Evolutionary conservation across 495 filamentous ascomycete genomes (phyloP).

Genomic region (Xylaria intraflava): DNA sequence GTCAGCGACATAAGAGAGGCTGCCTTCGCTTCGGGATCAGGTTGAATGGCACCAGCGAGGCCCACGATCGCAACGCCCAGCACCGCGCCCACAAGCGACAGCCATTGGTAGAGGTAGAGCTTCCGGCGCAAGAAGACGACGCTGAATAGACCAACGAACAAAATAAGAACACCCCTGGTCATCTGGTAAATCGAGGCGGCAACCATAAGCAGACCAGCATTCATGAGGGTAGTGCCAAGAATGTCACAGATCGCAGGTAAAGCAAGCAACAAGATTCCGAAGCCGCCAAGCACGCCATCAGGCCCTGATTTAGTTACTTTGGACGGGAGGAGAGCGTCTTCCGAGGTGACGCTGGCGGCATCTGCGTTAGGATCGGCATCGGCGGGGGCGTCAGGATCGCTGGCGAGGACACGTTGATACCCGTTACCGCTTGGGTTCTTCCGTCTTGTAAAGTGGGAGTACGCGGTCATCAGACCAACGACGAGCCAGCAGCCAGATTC

Average conservation of each 20-base stretch:
- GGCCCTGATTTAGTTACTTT: conserved; percentile 28
- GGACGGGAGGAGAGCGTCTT: conserved; percentile 35
- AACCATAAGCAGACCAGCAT: conserved; percentile 86
- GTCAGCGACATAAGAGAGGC: conserved; percentile 15
- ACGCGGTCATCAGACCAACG: conserved; percentile 58
- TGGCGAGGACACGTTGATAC: conserved; percentile 55
- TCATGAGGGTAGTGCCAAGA: conserved; percentile 92
- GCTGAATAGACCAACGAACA: conserved; percentile 94
- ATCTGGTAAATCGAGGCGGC: conserved; percentile 97
- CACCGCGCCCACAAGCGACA: conserved; percentile 78
- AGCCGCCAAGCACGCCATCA: conserved; percentile 57
- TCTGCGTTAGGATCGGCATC: conserved; percentile 41
- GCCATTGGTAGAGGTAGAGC: conserved; percentile 81
- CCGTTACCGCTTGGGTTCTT: conserved; percentile 42
- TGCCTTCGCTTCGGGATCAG: conserved; percentile 48
- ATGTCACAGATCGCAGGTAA: conserved; percentile 92
- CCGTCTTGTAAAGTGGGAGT: conserved; percentile 48
- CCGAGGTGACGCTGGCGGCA: conserved; percentile 36
- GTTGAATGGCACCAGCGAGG: conserved; percentile 74
- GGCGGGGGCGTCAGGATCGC: conserved; percentile 31
- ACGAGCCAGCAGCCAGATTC: conserved; percentile 92
- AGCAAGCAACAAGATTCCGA: conserved; percentile 68
- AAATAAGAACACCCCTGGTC: conserved; percentile 87
- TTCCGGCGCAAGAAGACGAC: conserved; percentile 78
- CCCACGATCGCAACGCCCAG: conserved; percentile 85